Evolutionary conservation across 805 yeast genomes (phyloP).

Genomic region (Candida sonorensis): DNA sequence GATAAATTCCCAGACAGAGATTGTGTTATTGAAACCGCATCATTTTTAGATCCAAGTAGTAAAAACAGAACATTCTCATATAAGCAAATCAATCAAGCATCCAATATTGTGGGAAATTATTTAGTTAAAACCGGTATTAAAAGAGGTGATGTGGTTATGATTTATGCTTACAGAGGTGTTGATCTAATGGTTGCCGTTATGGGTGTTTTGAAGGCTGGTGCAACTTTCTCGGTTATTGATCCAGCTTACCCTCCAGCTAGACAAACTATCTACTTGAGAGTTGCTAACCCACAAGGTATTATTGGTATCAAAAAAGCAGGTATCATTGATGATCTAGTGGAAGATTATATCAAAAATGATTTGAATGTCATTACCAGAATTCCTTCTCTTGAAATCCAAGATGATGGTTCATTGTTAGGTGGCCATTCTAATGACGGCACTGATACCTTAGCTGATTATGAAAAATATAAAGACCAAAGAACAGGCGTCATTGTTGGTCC

Average conservation of each 20-base stretch:
- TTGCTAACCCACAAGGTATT: constrained; percentile 88
- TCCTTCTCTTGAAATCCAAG: constrained; percentile 70
- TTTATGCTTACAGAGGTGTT: constrained; percentile 95
- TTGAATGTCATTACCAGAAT: constrained; percentile 66
- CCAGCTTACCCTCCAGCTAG: constrained; percentile 99
- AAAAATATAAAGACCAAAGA: constrained; percentile 42
- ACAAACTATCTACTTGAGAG: constrained; percentile 87
- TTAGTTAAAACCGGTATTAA: constrained; percentile 73
- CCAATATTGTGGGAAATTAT: constrained; percentile 89
- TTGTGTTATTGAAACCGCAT: constrained; percentile 89
- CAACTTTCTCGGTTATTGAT: constrained; percentile 96
- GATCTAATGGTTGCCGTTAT: constrained; percentile 94
- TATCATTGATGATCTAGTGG: constrained; percentile 65
- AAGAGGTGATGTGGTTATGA: constrained; percentile 94
- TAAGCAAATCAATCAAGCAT: constrained; percentile 83
- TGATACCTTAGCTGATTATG: constrained; percentile 47
- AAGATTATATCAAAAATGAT: constrained; percentile 67
- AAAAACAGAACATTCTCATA: constrained; percentile 73
- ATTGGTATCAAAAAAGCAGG: constrained; percentile 93
- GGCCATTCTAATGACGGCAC: constrained; percentile 34
- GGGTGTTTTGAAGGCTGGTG: constrained; percentile 98
- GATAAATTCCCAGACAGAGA: constrained; percentile 74
- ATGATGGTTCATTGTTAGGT: constrained; percentile 67
- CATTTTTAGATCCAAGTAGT: constrained; percentile 46
- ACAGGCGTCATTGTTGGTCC: constrained; percentile 96